Percentiles rank a stretch among this genome's conserved stretches.
Evolutionary conservation across 2,329 filamentous ascomycete species (phyloP).

Genomic region (Botrytis hyacinthi): DNA sequence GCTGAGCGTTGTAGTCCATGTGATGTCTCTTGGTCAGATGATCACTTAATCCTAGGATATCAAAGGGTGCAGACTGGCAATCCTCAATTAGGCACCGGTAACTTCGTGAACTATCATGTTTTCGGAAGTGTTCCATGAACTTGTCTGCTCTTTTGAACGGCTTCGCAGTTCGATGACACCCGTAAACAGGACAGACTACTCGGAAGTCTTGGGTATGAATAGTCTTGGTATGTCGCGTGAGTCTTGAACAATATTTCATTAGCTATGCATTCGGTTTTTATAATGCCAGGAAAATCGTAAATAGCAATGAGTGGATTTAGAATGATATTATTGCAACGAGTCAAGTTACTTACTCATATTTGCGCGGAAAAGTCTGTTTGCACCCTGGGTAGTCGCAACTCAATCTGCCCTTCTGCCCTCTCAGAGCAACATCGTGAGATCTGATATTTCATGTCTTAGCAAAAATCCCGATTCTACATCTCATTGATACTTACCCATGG

Average conservation of each 20-base stretch:
- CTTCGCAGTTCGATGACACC: neutral
- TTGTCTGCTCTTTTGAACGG: neutral
- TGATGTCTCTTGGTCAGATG: neutral
- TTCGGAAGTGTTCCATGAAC: neutral
- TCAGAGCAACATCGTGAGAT: neutral
- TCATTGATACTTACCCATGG: neutral
- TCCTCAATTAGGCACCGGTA: neutral
- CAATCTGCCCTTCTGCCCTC: neutral
- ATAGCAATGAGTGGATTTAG: accelerated
- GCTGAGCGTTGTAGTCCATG: neutral
- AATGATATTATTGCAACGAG: neutral
- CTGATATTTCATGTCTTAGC: neutral
- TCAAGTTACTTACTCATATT: neutral
- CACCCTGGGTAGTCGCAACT: neutral
- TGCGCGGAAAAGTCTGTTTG: neutral
- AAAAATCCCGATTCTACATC: neutral
- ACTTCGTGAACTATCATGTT: neutral
- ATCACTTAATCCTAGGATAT: neutral
- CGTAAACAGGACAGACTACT: neutral
- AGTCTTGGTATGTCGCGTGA: neutral
- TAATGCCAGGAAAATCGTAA: neutral
- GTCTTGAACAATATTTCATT: neutral
- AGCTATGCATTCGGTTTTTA: neutral
- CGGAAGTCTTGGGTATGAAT: neutral
- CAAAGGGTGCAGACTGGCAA: neutral